Conservation (phyloP, 73 alveolate species). For the Paramecium octaurelia region DNA sequence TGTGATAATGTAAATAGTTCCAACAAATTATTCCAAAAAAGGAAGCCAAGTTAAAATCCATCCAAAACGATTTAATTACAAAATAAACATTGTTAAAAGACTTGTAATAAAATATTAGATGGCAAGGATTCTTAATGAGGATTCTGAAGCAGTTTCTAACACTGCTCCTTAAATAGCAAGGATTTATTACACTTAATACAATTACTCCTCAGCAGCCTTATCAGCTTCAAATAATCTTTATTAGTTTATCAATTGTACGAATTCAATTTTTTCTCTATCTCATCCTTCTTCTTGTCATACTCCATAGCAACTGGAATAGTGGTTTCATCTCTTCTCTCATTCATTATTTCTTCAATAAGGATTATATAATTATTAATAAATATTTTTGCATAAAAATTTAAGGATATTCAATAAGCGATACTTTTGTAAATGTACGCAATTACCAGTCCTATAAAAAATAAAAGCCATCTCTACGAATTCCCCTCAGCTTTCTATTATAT, state of each 20-base stretch:
- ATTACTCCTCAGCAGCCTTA: background rate
- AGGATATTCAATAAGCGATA: background rate
- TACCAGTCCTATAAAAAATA: background rate
- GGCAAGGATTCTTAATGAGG: background rate
- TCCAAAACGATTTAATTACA: background rate
- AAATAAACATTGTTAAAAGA: background rate
- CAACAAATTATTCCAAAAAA: background rate
- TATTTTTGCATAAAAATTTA: background rate
- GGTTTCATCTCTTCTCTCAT: background rate
- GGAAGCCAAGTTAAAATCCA: slow-evolving; percentile 34
- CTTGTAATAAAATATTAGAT: background rate
- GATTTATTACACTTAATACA: background rate
- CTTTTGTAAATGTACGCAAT: background rate
- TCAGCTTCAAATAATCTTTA: background rate
- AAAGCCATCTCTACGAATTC: background rate
- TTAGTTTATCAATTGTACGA: background rate
- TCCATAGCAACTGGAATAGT: background rate
- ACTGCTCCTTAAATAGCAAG: slow-evolving; percentile 3
- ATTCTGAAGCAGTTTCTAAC: background rate
- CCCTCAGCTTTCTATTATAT: background rate
- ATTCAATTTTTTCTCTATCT: background rate
- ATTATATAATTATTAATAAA: background rate
- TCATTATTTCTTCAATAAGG: background rate
- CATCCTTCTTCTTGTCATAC: background rate
- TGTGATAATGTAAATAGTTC: background rate